Evolutionary conservation across 441 rosid species (phyloP).

Genomic region (Corymbia citriodora): DNA sequence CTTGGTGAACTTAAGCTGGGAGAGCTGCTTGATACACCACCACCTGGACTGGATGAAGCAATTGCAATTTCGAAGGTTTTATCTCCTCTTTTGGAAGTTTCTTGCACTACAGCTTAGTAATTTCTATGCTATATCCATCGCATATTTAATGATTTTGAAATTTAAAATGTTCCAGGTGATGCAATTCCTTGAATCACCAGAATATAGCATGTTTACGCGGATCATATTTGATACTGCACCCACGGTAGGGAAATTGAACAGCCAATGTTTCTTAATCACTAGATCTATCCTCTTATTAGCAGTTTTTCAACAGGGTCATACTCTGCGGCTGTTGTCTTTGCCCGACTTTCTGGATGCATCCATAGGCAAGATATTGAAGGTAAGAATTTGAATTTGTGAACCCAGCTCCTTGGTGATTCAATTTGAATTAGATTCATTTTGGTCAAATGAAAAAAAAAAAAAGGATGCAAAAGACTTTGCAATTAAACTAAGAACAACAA

Average conservation of each 20-base stretch:
- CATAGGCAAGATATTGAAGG: conserved; percentile 96
- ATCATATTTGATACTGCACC: conserved; percentile 97
- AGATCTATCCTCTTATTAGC: conserved; percentile 3
- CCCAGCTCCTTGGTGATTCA: not conserved
- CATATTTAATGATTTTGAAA: conserved; percentile 13
- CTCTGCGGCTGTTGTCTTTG: conserved; percentile 79
- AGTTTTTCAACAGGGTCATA: conserved; percentile 68
- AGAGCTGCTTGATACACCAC: conserved; percentile 88
- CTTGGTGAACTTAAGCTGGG: conserved; percentile 85
- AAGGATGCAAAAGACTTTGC: not conserved
- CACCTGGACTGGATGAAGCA: conserved; percentile 97
- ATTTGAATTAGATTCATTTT: not conserved
- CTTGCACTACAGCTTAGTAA: not conserved
- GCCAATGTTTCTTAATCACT: conserved; percentile 3
- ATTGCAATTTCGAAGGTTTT: conserved; percentile 87
- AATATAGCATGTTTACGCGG: conserved; percentile 86
- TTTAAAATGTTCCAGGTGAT: conserved; percentile 56
- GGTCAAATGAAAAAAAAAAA: not conserved
- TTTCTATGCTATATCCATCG: not conserved
- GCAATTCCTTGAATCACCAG: conserved; percentile 87
- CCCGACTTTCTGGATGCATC: conserved; percentile 96
- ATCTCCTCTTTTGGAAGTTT: not conserved
- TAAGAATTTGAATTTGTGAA: conserved; percentile 8
- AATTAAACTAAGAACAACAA: not conserved
- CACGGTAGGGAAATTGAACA: conserved; percentile 49